Conservation (phyloP, 2,329 filamentous ascomycete species). For the Alternaria sp. region DNA sequence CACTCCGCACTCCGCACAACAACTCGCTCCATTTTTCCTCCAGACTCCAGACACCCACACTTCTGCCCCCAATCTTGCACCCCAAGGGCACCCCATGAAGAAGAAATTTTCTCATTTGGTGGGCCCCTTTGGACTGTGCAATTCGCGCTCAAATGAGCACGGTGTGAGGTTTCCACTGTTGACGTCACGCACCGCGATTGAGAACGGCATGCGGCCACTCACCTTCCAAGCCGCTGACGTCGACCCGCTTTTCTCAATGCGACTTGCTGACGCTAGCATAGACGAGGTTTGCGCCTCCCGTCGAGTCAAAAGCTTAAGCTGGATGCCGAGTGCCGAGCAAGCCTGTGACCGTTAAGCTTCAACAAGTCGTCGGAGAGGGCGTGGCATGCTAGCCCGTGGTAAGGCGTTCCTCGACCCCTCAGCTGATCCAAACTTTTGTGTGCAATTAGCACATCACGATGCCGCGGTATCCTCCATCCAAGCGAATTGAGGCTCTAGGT, state of each 20-base stretch:
- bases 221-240: conserved; percentile 18
- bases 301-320: conserved; percentile 26
- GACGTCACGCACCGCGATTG: conserved; percentile 27
- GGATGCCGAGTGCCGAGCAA: conserved; percentile 17
- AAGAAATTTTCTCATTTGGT: conserved; percentile 15
- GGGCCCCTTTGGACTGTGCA: conserved; percentile 10
- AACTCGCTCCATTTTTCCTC: conserved; percentile 24
- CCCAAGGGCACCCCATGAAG: conserved; percentile 10
- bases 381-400: background rate
- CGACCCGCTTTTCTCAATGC: conserved; percentile 34
- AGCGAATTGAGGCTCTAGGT: conserved; percentile 2
- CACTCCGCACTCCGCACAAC: conserved; percentile 25
- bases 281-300: conserved; percentile 17
- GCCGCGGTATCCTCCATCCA: background rate
- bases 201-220: conserved; percentile 21
- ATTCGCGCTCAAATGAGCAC: conserved; percentile 11
- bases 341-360: conserved; percentile 10
- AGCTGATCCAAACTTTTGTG: background rate
- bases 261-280: conserved; percentile 26
- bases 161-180: conserved; percentile 12
- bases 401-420: background rate
- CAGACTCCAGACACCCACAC: conserved; percentile 25
- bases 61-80: background rate
- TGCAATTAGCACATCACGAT: background rate
- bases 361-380: conserved; percentile 1